phyloP scores from a whole-genome alignment of 2,329 filamentous ascomycete genomes.

The Aspergillus bombycis region DNA sequence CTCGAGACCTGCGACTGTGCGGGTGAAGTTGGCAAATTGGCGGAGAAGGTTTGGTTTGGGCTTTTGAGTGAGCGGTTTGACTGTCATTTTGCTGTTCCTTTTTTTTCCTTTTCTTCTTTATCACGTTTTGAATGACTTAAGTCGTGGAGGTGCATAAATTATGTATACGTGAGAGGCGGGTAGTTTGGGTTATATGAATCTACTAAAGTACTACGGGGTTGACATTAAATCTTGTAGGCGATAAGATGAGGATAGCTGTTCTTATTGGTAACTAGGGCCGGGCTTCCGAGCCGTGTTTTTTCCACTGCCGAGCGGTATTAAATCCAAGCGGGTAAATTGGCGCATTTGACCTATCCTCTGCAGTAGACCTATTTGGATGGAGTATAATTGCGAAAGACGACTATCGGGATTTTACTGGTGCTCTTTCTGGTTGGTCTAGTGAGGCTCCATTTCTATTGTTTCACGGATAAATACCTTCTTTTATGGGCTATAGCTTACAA shows the following conservation, averaged over 20 bases:
- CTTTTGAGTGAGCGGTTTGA: background rate
- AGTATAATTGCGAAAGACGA: too few species aligned
- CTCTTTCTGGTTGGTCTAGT: too few species aligned
- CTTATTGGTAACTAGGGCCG: background rate
- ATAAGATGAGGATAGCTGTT: conserved; percentile 4
- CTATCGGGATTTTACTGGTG: too few species aligned
- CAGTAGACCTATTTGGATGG: too few species aligned
- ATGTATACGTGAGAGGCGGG: background rate
- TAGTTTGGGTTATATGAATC: background rate
- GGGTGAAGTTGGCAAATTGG: conserved; percentile 34
- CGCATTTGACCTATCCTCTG: background rate
- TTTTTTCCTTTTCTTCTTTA: background rate
- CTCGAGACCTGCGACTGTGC: conserved; percentile 33
- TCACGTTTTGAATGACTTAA: background rate
- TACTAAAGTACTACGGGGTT: too few species aligned
- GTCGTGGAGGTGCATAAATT: too few species aligned
- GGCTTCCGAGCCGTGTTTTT: background rate
- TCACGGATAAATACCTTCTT: too few species aligned
- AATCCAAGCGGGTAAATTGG: background rate
- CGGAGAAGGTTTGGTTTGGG: conserved; percentile 4
- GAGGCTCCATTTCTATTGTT: too few species aligned
- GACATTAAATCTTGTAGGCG: background rate
- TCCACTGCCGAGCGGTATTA: background rate
- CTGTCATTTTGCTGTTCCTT: background rate
- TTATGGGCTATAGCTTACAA: too few species aligned